Evolutionary conservation across 306 rosid species (phyloP).

Genomic region (Sphenostylis stenocarpa): DNA sequence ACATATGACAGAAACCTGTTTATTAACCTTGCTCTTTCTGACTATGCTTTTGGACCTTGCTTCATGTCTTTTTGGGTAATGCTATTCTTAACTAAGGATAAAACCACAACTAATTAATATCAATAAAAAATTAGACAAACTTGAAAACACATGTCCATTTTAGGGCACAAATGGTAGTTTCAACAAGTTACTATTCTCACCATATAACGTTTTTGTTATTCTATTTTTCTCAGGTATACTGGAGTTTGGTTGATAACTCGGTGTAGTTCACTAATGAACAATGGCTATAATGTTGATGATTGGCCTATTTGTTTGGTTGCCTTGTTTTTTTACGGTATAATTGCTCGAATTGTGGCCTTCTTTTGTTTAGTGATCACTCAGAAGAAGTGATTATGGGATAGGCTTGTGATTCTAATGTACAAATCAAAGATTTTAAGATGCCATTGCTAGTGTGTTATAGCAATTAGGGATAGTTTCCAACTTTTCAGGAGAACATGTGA

Average conservation of each 20-base stretch:
- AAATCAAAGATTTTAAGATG: conserved; percentile 21
- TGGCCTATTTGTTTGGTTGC: conserved; percentile 55
- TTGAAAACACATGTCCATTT: neutral
- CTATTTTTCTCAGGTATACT: conserved; percentile 55
- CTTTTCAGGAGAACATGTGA: neutral
- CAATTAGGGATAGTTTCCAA: conserved; percentile 24
- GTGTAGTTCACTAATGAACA: conserved; percentile 54
- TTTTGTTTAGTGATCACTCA: conserved; percentile 32
- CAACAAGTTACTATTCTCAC: neutral
- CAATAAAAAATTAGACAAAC: neutral
- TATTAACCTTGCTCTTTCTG: neutral
- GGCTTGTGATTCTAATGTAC: neutral
- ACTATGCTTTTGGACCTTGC: neutral
- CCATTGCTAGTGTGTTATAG: neutral
- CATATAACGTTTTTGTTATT: conserved; percentile 12
- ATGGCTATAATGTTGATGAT: conserved; percentile 58
- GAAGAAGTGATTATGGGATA: conserved; percentile 27
- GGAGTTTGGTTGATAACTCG: conserved; percentile 94
- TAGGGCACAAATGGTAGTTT: neutral
- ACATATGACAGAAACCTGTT: neutral
- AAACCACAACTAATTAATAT: neutral
- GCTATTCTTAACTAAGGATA: neutral
- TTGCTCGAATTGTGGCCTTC: conserved; percentile 52
- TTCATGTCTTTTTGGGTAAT: neutral
- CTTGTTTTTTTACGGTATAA: conserved; percentile 50